A percentile compares a stretch with the other conserved stretches of the same genome.
Conservation (phyloP, 176 grass and related monocot genomes). For the Lolium rigidum region DNA sequence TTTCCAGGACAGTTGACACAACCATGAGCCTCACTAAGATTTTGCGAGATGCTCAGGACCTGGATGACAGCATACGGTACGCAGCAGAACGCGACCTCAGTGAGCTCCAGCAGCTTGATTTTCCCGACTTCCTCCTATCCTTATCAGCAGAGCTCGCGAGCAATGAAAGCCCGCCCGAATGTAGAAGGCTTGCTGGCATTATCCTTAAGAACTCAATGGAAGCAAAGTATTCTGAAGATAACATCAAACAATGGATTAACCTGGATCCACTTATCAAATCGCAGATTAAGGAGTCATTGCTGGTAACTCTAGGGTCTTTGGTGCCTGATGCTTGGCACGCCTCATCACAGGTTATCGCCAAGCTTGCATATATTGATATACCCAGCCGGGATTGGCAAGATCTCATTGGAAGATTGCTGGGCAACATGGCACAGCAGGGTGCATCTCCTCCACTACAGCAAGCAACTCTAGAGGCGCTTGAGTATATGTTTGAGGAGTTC, state of each 20-base stretch:
- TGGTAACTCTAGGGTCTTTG: constrained; percentile 68
- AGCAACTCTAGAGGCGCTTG: no score
- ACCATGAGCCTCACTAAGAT: constrained; percentile 40
- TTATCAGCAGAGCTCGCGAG: constrained; percentile 39
- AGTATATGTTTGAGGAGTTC: no score
- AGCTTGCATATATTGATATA: constrained; percentile 86
- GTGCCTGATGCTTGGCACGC: constrained; percentile 69
- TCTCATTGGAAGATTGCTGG: no score
- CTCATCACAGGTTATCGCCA: constrained; percentile 83
- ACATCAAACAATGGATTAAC: constrained; percentile 64
- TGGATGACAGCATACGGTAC: constrained; percentile 63
- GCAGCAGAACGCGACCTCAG: constrained; percentile 63
- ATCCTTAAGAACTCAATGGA: constrained; percentile 56
- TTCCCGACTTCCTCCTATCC: constrained; percentile 70
- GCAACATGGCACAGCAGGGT: no score
- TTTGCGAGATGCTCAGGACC: constrained; percentile 62
- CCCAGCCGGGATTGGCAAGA: constrained; percentile 9
- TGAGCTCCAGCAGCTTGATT: constrained; percentile 65
- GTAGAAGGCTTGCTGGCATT: no score
- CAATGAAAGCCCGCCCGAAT: no score
- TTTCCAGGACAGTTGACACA: constrained; percentile 31
- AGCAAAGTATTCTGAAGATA: constrained; percentile 66
- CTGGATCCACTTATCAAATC: constrained; percentile 61
- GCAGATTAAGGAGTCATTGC: constrained; percentile 82
- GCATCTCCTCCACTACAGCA: no score